Evolutionary conservation across 2,329 filamentous ascomycete genomes (phyloP).

Genomic region (Chaetomium sp.): DNA sequence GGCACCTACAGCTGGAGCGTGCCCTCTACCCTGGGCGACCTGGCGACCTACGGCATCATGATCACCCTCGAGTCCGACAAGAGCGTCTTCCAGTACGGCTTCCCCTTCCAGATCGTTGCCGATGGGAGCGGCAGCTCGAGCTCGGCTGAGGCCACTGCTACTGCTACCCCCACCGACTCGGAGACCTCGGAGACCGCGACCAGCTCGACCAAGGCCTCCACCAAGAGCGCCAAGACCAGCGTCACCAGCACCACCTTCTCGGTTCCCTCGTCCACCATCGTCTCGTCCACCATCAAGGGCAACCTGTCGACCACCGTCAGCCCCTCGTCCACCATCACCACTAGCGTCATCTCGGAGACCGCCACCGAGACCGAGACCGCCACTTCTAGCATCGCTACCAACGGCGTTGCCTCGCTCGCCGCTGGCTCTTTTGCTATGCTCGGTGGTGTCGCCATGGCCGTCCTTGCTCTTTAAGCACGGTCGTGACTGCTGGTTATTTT

Average conservation of each 20-base stretch:
- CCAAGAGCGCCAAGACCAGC: conserved; percentile 12
- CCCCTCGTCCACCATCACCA: conserved; percentile 28
- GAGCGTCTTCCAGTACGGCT: conserved; percentile 61
- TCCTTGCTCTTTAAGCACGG: conserved; percentile 33
- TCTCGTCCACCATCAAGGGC: conserved; percentile 21
- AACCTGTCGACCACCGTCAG: conserved; percentile 26
- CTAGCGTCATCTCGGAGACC: conserved; percentile 24
- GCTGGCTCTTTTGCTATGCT: conserved; percentile 34
- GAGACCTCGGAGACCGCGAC: conserved; percentile 7
- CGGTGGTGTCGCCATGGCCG: conserved; percentile 34
- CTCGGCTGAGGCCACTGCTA: conserved; percentile 37
- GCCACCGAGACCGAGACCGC: conserved; percentile 14
- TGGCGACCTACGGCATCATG: conserved; percentile 59
- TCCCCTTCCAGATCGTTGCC: conserved; percentile 58
- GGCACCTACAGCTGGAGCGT: conserved; percentile 56
- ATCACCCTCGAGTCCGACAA: conserved; percentile 53
- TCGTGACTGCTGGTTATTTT: conserved; percentile 1
- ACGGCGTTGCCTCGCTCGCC: conserved; percentile 48
- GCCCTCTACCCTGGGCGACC: conserved; percentile 47
- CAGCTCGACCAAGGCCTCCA: conserved; percentile 22
- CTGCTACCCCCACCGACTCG: conserved; percentile 21
- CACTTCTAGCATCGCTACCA: conserved; percentile 35
- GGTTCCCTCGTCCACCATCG: conserved; percentile 14
- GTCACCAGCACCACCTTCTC: conserved; percentile 17
- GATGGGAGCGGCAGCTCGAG: conserved; percentile 31